Evolutionary conservation across 2,329 filamentous ascomycete genomes (phyloP).

Genomic region (Meredithiella fracta): DNA sequence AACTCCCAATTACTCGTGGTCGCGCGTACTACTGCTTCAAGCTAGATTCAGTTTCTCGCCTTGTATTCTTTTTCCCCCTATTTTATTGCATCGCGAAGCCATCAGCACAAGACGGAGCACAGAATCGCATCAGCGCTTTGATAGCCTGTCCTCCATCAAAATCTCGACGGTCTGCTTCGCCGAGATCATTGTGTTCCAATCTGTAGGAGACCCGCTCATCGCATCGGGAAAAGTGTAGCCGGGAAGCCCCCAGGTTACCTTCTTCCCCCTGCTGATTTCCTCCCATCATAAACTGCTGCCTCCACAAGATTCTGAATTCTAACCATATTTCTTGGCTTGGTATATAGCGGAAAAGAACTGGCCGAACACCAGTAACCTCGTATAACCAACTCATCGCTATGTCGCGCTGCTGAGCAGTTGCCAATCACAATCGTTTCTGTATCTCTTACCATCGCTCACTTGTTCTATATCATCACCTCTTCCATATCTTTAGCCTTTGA

Average conservation of each 20-base stretch:
- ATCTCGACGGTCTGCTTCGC: neutral
- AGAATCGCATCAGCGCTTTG: neutral
- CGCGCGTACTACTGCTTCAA: neutral
- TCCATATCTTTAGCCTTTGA: neutral
- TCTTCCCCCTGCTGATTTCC: no score
- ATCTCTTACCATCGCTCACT: neutral
- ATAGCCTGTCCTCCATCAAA: neutral
- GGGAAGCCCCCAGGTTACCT: no score
- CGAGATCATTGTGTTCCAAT: neutral
- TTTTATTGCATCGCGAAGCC: neutral
- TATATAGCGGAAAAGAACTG: neutral
- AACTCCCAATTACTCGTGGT: neutral
- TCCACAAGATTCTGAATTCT: neutral
- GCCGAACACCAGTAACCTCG: neutral
- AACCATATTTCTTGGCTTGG: neutral
- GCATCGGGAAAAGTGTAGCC: no score
- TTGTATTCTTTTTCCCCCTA: neutral
- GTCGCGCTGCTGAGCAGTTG: constrained; percentile 1
- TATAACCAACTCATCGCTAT: neutral
- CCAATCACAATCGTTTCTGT: neutral
- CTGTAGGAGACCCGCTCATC: neutral
- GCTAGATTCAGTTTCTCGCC: neutral
- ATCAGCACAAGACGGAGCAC: neutral
- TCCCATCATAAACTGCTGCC: neutral
- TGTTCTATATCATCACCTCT: neutral